Base-by-base conservation (phyloP, 2,329 filamentous ascomycete species). In the Ophiostoma ips region DNA sequence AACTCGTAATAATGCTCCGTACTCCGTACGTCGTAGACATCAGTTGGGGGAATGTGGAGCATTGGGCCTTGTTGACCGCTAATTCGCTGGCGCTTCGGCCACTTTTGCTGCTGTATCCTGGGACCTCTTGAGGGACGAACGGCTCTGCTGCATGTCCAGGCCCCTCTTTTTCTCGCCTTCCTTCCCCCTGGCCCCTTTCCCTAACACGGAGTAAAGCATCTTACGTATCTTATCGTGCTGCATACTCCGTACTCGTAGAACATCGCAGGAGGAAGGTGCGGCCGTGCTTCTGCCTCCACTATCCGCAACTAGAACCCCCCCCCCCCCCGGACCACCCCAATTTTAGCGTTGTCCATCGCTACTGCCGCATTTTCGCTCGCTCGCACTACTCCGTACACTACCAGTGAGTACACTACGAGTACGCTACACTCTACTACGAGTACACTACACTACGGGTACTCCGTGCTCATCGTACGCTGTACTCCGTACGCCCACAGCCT, bases 311-410 rank as follows among this genome's bases (percentile, higher is more conserved):
- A 46, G 31, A 46, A 35, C 24, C 44, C 30, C 18, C 43, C 24
- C 44, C 30, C 18, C 43, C 43, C 43, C 43, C 43, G 43, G 41
- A 21, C 40, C 24, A 43, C 15, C 24, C 24, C 40, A 43, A 24
- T 30, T 43, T 43, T 30, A 43, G 40, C 19, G 28, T 15, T 43
- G 18, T 12, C 45, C 50, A 37, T 37, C 45, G 44, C 37, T 44
- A 31, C 33, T 51, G 45, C 37, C 45, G 19, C 28, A 36, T 41
- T 41, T 41, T 40, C 41, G 12, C 34, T 50, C 18, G 18, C 41
- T 47, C 35, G 10, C 28, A 13, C 28, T 31, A 16, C 16, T 10
- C 19, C 8, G 11, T 41, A 15, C 11, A 31, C 6, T 11, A 34
- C 31, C 31, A 11, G 13, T 31, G 35, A 28, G 16, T 15, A 18